These are phyloP conservation scores for Microsporum canis DNA, from an alignment of 2,329 filamentous ascomycete species.

Conservation along the genomic window DNA sequence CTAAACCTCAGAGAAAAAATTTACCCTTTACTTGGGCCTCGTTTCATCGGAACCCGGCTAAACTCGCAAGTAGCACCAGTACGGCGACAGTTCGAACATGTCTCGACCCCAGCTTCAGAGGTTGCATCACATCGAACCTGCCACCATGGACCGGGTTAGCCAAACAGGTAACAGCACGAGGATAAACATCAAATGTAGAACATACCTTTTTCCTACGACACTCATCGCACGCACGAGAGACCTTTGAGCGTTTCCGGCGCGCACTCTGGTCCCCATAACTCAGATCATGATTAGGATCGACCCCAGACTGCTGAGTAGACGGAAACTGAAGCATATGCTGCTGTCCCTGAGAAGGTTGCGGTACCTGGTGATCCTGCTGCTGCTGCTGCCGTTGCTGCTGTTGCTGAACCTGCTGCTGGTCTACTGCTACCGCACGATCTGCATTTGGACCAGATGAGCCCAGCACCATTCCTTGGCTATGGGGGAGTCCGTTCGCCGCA, in stretches of 20 bases:
- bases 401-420: conserved; percentile 17
- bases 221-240: conserved; percentile 80
- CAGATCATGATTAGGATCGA: conserved; percentile 37
- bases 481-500: conserved; percentile 30
- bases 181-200: conserved; percentile 8
- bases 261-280: conserved; percentile 50
- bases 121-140: conserved; percentile 74
- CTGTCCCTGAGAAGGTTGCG: conserved; percentile 5
- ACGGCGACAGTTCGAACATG: conserved; percentile 71
- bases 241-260: conserved; percentile 69
- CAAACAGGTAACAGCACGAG: conserved; percentile 1
- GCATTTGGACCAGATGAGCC: conserved; percentile 26
- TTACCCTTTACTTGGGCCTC: conserved; percentile 79
- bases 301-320: conserved; percentile 34
- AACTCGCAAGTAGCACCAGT: conserved; percentile 70
- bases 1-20: conserved; percentile 9
- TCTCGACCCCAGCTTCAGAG: conserved; percentile 58
- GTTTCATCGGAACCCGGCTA: conserved; percentile 76
- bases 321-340: conserved; percentile 34
- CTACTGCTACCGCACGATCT: conserved; percentile 28
- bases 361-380: conserved; percentile 6
- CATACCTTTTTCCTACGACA: conserved; percentile 68
- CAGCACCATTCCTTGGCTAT: conserved; percentile 31
- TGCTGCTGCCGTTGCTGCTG: conserved; percentile 9
- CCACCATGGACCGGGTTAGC: conserved; percentile 1